Conservation (phyloP, 2,329 filamentous ascomycete genomes). For the Exophiala xenobiotica region DNA sequence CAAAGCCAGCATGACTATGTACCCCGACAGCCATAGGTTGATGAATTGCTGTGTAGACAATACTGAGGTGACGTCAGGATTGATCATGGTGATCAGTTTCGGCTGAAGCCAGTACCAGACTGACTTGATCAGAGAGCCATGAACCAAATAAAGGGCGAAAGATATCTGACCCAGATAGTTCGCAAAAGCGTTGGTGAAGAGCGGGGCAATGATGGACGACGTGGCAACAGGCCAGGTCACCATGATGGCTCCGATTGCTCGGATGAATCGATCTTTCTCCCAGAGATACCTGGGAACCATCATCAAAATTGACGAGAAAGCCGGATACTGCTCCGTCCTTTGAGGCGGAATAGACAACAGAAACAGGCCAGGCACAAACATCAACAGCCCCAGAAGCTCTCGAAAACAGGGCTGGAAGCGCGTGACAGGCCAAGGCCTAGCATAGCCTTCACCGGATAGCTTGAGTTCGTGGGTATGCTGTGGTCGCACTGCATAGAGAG, state of each 20-base stretch:
- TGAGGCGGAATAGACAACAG: slow-evolving; percentile 13
- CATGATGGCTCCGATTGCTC: slow-evolving; percentile 8
- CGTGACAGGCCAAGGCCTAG: too few species aligned
- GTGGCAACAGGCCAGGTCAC: slow-evolving; percentile 13
- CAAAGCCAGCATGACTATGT: slow-evolving; percentile 41
- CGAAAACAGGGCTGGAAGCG: neutral
- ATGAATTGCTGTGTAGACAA: slow-evolving; percentile 7
- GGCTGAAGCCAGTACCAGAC: slow-evolving; percentile 16
- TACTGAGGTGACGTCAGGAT: neutral
- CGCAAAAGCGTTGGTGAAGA: slow-evolving; percentile 22
- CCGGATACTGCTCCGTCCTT: neutral
- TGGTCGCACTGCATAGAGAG: too few species aligned
- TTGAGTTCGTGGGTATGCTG: too few species aligned
- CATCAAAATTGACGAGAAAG: slow-evolving; percentile 1
- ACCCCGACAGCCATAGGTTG: slow-evolving; percentile 35
- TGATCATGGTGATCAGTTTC: neutral
- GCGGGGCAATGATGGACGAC: neutral
- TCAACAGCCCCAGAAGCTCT: too few species aligned
- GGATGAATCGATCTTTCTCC: slow-evolving; percentile 12
- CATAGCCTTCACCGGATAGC: too few species aligned
- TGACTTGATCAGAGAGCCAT: slow-evolving; percentile 24
- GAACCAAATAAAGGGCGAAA: slow-evolving; percentile 36
- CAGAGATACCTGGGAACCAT: neutral
- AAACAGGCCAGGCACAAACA: slow-evolving; percentile 15
- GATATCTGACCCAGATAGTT: slow-evolving; percentile 36